Percentiles rank a stretch among this genome's conserved stretches.
phyloP scores from a whole-genome alignment of 768 basidiomycete genomes.

The Leccinum incarnatum region DNA sequence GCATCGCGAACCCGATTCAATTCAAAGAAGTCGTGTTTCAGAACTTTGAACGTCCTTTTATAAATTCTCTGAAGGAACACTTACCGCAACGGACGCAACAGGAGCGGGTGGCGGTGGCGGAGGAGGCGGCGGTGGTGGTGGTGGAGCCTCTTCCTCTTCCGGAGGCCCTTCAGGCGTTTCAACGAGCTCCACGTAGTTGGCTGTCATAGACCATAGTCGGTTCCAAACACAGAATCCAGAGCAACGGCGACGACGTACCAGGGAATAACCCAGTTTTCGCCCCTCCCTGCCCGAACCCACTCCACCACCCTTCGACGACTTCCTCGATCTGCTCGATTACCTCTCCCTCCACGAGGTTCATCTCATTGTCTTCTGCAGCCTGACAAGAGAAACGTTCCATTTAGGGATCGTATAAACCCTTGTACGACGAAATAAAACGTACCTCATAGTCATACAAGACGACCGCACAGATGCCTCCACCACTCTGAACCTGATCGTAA shows the following conservation, averaged over 20 bases:
- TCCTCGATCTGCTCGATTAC: conserved; percentile 79
- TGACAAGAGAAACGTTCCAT: conserved; percentile 19
- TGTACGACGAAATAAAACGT: conserved; percentile 6
- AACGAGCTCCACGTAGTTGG: conserved; percentile 85
- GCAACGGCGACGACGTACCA: conserved; percentile 41
- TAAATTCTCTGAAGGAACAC: conserved; percentile 6
- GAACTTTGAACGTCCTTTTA: not conserved
- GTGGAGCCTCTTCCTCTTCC: conserved; percentile 41
- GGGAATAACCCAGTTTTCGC: conserved; percentile 80
- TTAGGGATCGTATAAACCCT: not conserved
- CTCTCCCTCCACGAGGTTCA: conserved; percentile 77
- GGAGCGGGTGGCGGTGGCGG: conserved; percentile 35
- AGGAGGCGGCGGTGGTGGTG: conserved; percentile 57
- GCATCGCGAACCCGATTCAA: not conserved
- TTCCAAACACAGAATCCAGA: not conserved
- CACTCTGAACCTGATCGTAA: conserved; percentile 10
- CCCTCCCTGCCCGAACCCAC: conserved; percentile 66
- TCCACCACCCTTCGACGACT: conserved; percentile 92
- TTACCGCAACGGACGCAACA: conserved; percentile 40
- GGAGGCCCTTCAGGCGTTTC: conserved; percentile 43
- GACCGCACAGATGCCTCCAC: conserved; percentile 61
- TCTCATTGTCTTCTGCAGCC: conserved; percentile 86
- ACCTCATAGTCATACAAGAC: conserved; percentile 83
- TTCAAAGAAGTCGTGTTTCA: not conserved
- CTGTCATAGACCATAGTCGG: conserved; percentile 33